phyloP scores from a whole-genome alignment of 2,329 filamentous ascomycete genomes.

The Sclerotinia borealis region DNA sequence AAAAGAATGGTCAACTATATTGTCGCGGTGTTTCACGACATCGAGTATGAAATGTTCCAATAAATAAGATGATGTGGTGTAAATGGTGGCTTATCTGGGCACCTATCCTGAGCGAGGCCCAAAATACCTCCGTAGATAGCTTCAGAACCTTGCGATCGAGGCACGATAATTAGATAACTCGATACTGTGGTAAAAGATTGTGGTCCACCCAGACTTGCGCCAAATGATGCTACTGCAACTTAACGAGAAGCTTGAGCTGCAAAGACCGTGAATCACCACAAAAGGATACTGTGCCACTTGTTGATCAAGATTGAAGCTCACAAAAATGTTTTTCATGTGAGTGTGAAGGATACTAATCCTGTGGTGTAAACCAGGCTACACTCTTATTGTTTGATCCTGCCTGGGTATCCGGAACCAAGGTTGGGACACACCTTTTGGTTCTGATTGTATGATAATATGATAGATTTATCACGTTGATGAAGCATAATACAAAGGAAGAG shows the following conservation, averaged over 20 bases:
- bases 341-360: not conserved
- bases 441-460: not conserved
- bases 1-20: conserved; percentile 9
- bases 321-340: not conserved
- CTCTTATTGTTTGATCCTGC: not conserved
- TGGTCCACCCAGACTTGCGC: conserved; percentile 14
- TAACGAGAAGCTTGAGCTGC: not conserved
- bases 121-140: conserved; percentile 9
- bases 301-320: not conserved
- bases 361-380: not conserved
- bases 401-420: not conserved
- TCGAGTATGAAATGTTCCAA: conserved; percentile 10
- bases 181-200: conserved; percentile 13
- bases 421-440: not conserved
- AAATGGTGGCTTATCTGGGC: not conserved
- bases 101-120: conserved; percentile 14
- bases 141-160: conserved; percentile 12
- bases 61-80: not conserved
- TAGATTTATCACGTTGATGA: not conserved
- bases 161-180: conserved; percentile 18
- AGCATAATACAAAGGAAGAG: not conserved
- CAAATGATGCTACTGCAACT: conserved; percentile 4
- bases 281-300: not conserved
- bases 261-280: not conserved
- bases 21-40: conserved; percentile 5